A percentile compares a stretch with the other conserved stretches of the same genome.
phyloP scores from a whole-genome alignment of 2,329 filamentous ascomycete genomes.

The Helminthosporium solani region DNA sequence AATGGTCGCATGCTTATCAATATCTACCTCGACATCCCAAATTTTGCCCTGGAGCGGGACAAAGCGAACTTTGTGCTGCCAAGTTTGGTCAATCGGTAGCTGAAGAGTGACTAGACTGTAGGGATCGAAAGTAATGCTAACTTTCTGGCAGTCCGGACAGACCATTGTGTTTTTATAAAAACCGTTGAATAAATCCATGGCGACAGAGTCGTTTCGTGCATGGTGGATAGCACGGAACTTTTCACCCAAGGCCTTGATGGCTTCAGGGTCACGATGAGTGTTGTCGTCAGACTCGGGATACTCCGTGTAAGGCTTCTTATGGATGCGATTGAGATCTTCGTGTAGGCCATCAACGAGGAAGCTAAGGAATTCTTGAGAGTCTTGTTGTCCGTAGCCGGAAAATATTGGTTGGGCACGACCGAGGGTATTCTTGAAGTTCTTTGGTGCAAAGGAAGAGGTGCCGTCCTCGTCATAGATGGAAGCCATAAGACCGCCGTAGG shows the following conservation, averaged over 20 bases:
- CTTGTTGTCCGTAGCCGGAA: conserved; percentile 92
- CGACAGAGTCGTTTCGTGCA: conserved; percentile 88
- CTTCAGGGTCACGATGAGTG: conserved; percentile 79
- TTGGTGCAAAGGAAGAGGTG: conserved; percentile 70
- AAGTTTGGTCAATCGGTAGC: conserved; percentile 81
- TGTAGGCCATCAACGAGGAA: conserved; percentile 93
- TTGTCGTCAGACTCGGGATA: conserved; percentile 97
- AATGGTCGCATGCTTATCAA: conserved; percentile 73
- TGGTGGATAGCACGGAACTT: conserved; percentile 91
- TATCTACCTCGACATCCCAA: conserved; percentile 72
- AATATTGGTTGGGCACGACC: conserved; percentile 82
- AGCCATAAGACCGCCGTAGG: conserved; percentile 74
- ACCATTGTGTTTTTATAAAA: conserved; percentile 98
- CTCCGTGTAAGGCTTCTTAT: conserved; percentile 95
- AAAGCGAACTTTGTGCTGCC: conserved; percentile 73
- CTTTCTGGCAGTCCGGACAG: conserved; percentile 86
- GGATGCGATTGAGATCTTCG: conserved; percentile 90
- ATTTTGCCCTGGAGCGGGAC: conserved; percentile 73
- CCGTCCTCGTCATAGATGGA: conserved; percentile 73
- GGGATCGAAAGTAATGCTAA: conserved; percentile 98
- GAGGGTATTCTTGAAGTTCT: conserved; percentile 78
- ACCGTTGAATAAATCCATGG: conserved; percentile 92
- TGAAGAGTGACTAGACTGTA: conserved; percentile 94
- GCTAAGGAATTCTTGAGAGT: conserved; percentile 94
- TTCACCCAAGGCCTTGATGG: conserved; percentile 81